Base-by-base conservation (phyloP, 331 rosid genomes). In the Phaseolus coccineus region DNA sequence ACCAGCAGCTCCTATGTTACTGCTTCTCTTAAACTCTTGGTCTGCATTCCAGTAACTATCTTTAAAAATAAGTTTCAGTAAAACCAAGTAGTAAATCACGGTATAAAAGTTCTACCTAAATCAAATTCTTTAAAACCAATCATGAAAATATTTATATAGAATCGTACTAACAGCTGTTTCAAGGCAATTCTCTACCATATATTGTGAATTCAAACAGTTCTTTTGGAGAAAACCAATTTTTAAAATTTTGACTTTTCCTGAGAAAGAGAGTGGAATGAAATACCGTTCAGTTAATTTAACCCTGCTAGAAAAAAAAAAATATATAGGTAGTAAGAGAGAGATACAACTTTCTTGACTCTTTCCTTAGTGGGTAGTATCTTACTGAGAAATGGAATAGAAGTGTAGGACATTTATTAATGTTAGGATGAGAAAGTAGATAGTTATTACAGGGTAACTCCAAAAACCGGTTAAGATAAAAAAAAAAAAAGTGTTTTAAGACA, bases 361-460 rank as follows among this genome's bases (percentile, higher is more conserved):
- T n/a, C 8, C 27, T 19, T 2, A 11, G 61, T 10, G 19, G 42
- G 59, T 66, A 57, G 69, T 48, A 46, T 5, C 48, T 55, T 44
- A 33, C 8, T 30, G 61, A 46, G 48, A 37, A 70, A 51, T 63
- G 56, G 48, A 28, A 63, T 37, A 16, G 79, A 56, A 28, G 13
- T 11, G 76, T 22, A 11, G 57, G 37, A 71, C 7, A 73, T 1
- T 19, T 35, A 78, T 83, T n/a, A 73, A 83, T 39, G 77, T 58
- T 68, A 30, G 80, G 42, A 67, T 37, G 83, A 78, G 24, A 78
- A 53, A 66, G 83, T 83, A 73, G 83, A 2, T 78, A 48, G 80
- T 55, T 64, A 72, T 52, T n/a, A 71, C 44, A 40, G 10, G 40
- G 58, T 77, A 47, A 79, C 42, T 82, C 70, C 28, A 64, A 64